A percentile compares a stretch with the other conserved stretches of the same genome.
These are phyloP conservation scores for Dalbergia oliveri DNA, from an alignment of 306 rosid species.

Conservation along the genomic window DNA sequence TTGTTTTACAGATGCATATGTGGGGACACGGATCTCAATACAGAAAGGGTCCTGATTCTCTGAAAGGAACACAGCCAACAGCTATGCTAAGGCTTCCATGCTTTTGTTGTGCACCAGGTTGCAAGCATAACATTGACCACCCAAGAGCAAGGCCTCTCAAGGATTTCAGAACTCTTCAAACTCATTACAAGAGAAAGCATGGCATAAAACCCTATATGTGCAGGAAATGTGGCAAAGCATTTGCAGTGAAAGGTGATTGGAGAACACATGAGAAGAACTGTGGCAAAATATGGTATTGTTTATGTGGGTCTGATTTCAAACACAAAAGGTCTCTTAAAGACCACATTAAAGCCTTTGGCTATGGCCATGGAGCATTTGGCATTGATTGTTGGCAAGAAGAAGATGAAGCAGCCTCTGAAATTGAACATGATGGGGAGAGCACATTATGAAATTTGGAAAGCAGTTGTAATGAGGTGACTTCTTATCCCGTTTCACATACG, in stretches of 20 bases:
- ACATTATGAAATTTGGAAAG: constrained; percentile 40
- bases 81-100: constrained; percentile 74
- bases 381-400: constrained; percentile 62
- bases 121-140: constrained; percentile 79
- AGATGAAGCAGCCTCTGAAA: constrained; percentile 60
- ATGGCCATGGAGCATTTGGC: constrained; percentile 60
- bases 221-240: constrained; percentile 67
- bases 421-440: constrained; percentile 59
- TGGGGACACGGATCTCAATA: constrained; percentile 90
- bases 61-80: constrained; percentile 70
- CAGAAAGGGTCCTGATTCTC: constrained; percentile 65
- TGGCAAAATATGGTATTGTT: constrained; percentile 73
- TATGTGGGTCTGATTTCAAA: constrained; percentile 78
- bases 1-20: constrained; percentile 72
- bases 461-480: neutral
- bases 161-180: constrained; percentile 82
- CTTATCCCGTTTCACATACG: neutral
- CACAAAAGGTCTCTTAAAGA: constrained; percentile 77
- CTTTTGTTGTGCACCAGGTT: constrained; percentile 70
- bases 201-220: constrained; percentile 73
- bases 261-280: constrained; percentile 86
- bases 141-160: constrained; percentile 72
- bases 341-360: constrained; percentile 69
- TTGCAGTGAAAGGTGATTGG: constrained; percentile 87
- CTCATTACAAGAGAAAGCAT: constrained; percentile 82